Conservation (phyloP, 805 yeast species). For the Candida ovalis region DNA sequence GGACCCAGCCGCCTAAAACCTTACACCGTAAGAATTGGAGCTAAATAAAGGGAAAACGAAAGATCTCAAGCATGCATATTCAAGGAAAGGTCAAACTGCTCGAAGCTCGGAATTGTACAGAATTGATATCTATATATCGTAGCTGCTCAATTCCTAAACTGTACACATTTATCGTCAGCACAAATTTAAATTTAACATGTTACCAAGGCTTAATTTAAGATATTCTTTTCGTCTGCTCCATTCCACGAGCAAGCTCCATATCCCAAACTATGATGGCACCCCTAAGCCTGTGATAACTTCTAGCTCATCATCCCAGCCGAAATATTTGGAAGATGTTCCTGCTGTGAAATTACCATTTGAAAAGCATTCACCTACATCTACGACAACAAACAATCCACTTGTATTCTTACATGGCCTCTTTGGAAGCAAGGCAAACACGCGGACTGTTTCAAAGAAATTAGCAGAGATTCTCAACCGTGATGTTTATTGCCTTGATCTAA, state of each 20-base stretch:
- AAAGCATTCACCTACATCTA: conserved; percentile 24
- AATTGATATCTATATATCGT: no score
- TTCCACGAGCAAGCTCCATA: background rate
- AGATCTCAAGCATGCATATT: no score
- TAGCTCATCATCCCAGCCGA: conserved; percentile 12
- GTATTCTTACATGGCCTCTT: conserved; percentile 85
- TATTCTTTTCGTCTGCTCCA: background rate
- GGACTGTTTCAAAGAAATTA: conserved; percentile 68
- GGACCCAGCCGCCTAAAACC: background rate
- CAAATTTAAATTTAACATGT: no score
- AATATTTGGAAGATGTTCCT: conserved; percentile 35
- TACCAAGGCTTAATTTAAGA: background rate
- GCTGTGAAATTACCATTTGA: conserved; percentile 56
- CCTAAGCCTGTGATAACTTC: conserved; percentile 19
- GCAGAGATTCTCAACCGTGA: conserved; percentile 47
- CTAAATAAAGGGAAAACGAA: no score
- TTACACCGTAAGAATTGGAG: no score
- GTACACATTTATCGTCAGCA: no score
- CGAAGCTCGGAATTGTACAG: no score
- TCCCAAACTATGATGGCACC: conserved; percentile 26
- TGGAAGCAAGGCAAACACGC: conserved; percentile 77
- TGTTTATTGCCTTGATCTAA: conserved; percentile 67
- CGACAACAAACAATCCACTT: conserved; percentile 45
- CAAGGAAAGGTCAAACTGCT: no score
- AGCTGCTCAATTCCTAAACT: no score